Evolutionary conservation across 2,329 filamentous ascomycete genomes (phyloP).

Genomic region (Pseudopithomyces maydicus): DNA sequence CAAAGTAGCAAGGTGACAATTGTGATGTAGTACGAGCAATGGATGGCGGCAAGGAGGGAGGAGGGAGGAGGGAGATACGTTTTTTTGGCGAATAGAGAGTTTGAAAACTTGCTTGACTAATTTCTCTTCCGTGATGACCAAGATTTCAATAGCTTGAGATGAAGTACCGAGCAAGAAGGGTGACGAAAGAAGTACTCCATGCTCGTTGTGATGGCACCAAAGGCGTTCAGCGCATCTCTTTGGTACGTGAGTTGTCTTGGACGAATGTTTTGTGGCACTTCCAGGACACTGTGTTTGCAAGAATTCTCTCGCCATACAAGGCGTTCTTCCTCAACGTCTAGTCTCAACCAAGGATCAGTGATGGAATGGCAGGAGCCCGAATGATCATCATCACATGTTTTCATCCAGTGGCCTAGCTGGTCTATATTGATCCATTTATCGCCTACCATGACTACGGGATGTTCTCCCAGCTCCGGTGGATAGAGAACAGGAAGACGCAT

Average conservation of each 20-base stretch:
- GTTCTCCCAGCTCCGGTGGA: background rate
- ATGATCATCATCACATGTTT: slow-evolving; percentile 7
- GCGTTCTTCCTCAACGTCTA: background rate
- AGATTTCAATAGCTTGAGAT: no score
- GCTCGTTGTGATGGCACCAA: slow-evolving; percentile 8
- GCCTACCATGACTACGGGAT: background rate
- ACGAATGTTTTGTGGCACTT: background rate
- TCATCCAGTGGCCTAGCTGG: background rate
- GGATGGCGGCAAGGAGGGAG: background rate
- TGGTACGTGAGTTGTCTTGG: slow-evolving; percentile 11
- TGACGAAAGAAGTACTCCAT: no score
- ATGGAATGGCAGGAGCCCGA: slow-evolving; percentile 2
- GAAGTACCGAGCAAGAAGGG: no score
- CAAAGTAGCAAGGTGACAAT: background rate
- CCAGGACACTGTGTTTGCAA: slow-evolving; percentile 3
- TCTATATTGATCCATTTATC: background rate
- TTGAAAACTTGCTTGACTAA: background rate
- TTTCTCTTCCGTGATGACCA: background rate
- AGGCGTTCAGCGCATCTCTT: slow-evolving; percentile 14
- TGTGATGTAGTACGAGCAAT: no score
- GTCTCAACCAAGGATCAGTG: background rate
- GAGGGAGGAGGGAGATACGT: background rate
- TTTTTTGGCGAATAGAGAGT: background rate
- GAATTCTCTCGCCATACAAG: background rate
- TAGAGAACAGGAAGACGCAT: background rate